Base-by-base conservation (phyloP, 2,329 filamentous ascomycete species). In the Coniochaeta sp. region DNA sequence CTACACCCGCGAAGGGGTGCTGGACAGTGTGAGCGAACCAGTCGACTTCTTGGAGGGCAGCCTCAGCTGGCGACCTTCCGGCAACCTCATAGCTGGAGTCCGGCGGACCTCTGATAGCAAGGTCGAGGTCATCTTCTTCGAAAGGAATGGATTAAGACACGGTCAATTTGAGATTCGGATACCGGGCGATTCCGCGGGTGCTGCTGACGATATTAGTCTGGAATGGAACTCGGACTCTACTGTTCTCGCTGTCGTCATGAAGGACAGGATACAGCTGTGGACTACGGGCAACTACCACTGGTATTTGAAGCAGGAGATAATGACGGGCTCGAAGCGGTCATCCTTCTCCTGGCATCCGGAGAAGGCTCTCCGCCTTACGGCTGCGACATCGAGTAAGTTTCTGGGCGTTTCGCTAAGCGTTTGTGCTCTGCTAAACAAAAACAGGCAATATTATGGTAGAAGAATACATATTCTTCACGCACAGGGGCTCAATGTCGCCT, bases 211-310 rank as follows among this genome's bases (percentile, higher is more conserved):
- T 17, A 30, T 66, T 19, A 83, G 81, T 3, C 77, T 99, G 16
- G 81, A 84, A 55, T 99, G 95, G 95, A 99, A 97, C 70, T 82
- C 86, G 4, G 93, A 99, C 71, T 99, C 95, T 0, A 93, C 88
- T 1, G 91, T 96, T 0, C 80, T 99, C 54, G 92, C 93, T 6
- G 87, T 97, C n/a, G 80, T 84, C 1, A 85, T 93, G 66, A 78
- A 79, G 34, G 84, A 92, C 64, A 82, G 85, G 60, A 77, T 95
- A n/a, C 95, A 99, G 70, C 78, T 99, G 1, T 99, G 95, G 95
- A 96, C 92, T 0, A 96, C 89, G 82, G 90, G 91, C 22, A 99
- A 99, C 72, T 99, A 99, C 67, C 91, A 98, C 71, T 99, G 95
- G 84, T 98, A 98, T 72, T 80, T 99, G 17, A 99, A 99, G 76